phyloP scores from a whole-genome alignment of 148 eudicot species.

The Vaccinium corymbosum region DNA sequence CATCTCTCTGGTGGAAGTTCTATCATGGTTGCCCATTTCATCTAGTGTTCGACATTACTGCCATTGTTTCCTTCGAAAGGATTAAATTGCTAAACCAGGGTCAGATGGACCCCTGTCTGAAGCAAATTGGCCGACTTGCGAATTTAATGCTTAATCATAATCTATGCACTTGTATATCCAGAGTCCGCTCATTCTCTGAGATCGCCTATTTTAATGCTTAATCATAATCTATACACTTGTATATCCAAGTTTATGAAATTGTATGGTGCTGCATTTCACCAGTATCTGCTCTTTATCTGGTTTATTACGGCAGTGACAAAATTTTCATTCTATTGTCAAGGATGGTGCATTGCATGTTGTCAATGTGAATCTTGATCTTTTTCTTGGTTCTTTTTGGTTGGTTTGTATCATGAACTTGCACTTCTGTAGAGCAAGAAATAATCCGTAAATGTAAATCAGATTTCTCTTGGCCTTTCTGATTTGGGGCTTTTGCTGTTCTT shows the following conservation, averaged over 20 bases:
- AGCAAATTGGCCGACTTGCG: neutral
- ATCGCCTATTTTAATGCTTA: neutral
- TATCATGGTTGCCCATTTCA: neutral
- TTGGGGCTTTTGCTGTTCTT: neutral
- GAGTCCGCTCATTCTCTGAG: neutral
- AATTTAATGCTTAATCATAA: no score
- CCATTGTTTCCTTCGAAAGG: neutral
- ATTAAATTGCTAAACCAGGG: neutral
- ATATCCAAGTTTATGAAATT: conserved; percentile 6
- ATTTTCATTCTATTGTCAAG: neutral
- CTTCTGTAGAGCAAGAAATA: neutral
- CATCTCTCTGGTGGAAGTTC: neutral
- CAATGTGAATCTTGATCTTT: neutral
- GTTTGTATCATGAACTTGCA: conserved; percentile 3
- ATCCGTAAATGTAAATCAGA: neutral
- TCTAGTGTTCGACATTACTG: neutral
- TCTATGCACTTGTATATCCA: no score
- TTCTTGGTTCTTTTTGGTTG: neutral
- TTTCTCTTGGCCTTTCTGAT: neutral
- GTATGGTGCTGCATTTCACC: neutral
- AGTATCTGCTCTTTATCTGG: neutral
- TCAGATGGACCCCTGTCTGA: neutral
- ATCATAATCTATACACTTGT: neutral
- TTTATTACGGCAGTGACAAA: neutral
- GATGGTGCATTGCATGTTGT: neutral